phyloP scores from a whole-genome alignment of 176 grass and related monocot genomes.

The Puccinellia tenuiflora region DNA sequence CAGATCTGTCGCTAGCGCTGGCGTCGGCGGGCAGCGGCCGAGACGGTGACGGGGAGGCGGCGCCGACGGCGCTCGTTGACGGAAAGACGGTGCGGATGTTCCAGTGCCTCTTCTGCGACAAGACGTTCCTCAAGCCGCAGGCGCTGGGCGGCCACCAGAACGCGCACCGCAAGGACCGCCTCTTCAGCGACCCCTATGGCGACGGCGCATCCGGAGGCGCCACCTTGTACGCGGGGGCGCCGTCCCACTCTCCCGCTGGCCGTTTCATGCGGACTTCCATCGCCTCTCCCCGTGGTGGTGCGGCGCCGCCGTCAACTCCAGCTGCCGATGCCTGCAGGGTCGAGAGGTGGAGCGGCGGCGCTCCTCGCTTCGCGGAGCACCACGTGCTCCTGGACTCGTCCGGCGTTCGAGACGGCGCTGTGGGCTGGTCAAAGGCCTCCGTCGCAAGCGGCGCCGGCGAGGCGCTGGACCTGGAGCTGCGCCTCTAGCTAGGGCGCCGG shows the following conservation, averaged over 20 bases:
- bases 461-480: slow-evolving; percentile 40
- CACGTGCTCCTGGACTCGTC: no score
- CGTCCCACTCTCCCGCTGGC: neutral
- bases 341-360: neutral
- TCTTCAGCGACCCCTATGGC: neutral
- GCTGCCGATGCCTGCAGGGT: neutral
- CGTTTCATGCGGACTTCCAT: neutral
- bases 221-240: neutral
- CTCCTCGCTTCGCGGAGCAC: no score
- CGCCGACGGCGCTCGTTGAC: neutral
- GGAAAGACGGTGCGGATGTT: slow-evolving; percentile 41
- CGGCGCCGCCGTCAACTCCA: neutral
- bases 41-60: neutral
- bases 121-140: slow-evolving; percentile 73
- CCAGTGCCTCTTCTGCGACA: slow-evolving; percentile 66
- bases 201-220: neutral
- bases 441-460: neutral
- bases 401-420: no score
- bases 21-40: neutral
- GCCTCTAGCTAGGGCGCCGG: slow-evolving; percentile 10
- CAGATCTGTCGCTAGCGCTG: neutral
- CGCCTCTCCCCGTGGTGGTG: neutral
- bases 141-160: slow-evolving; percentile 97
- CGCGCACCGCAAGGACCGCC: slow-evolving; percentile 83
- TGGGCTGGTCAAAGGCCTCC: neutral